These are phyloP conservation scores for Pestalotiopsis sp. DNA, from an alignment of 2,329 filamentous ascomycete species.

Conservation along the genomic window DNA sequence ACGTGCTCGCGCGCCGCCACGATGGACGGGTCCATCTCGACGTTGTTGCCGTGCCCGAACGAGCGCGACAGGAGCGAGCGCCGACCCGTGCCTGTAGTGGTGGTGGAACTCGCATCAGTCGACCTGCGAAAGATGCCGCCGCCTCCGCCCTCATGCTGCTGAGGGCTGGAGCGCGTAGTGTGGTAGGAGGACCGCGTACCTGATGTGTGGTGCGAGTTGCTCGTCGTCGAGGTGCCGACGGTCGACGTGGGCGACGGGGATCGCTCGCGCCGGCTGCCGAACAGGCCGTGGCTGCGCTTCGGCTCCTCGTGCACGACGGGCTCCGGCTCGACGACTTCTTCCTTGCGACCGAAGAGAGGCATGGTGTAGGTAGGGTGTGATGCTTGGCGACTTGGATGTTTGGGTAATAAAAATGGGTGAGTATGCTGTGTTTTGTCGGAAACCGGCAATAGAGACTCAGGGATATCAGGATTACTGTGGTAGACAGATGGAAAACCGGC, in stretches of 20 bases:
- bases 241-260: conserved; percentile 24
- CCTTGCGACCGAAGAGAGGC: conserved; percentile 34
- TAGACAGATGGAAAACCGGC: neutral
- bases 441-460: neutral
- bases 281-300: conserved; percentile 39
- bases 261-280: conserved; percentile 41
- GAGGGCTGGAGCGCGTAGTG: neutral
- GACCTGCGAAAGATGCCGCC: conserved; percentile 9
- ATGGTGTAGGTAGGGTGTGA: conserved; percentile 17
- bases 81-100: conserved; percentile 18
- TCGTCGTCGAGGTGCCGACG: conserved; percentile 25
- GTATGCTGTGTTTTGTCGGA: neutral
- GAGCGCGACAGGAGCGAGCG: conserved; percentile 46
- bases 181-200: conserved; percentile 15
- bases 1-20: conserved; percentile 63
- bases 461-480: neutral
- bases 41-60: conserved; percentile 46
- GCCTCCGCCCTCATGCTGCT: neutral
- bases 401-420: neutral
- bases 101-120: conserved; percentile 22
- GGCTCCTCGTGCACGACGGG: conserved; percentile 43
- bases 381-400: neutral
- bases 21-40: conserved; percentile 64
- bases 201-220: conserved; percentile 27
- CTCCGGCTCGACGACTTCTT: conserved; percentile 47